phyloP scores from a whole-genome alignment of 2,329 filamentous ascomycete species.

The Aschersonia sp. region DNA sequence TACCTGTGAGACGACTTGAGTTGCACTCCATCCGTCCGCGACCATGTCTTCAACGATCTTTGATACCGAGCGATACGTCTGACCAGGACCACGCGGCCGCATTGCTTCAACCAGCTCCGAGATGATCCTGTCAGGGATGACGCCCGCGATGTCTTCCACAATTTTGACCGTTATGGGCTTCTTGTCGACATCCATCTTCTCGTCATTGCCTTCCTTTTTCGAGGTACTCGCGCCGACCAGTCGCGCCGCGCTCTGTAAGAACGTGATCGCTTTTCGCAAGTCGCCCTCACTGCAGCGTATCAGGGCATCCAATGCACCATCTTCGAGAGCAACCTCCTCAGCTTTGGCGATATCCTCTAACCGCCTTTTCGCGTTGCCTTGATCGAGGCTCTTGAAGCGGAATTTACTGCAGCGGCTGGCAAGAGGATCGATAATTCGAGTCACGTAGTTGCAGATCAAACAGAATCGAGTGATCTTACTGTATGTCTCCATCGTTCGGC shows the following conservation, averaged over 20 bases:
- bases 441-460: slow-evolving; percentile 97
- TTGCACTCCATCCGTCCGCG: slow-evolving; percentile 92
- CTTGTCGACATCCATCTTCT: slow-evolving; percentile 46
- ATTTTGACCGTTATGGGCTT: slow-evolving; percentile 58
- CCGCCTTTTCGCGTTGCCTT: slow-evolving; percentile 64
- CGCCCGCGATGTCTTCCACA: slow-evolving; percentile 90
- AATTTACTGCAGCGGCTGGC: slow-evolving; percentile 93
- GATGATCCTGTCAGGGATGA: slow-evolving; percentile 68
- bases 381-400: slow-evolving; percentile 89
- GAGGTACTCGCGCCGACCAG: slow-evolving; percentile 55
- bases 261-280: slow-evolving; percentile 90
- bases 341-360: slow-evolving; percentile 68
- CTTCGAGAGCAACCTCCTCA: slow-evolving; percentile 63
- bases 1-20: slow-evolving; percentile 72
- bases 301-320: slow-evolving; percentile 68
- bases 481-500: slow-evolving; percentile 97
- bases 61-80: slow-evolving; percentile 59
- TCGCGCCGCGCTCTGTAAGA: slow-evolving; percentile 82
- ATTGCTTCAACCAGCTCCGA: slow-evolving; percentile 58
- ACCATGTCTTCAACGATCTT: slow-evolving; percentile 79
- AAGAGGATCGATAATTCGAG: slow-evolving; percentile 90
- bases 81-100: slow-evolving; percentile 49
- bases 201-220: slow-evolving; percentile 32
- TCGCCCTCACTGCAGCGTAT: slow-evolving; percentile 88
- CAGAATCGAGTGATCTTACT: slow-evolving; percentile 94